Evolutionary conservation across 768 basidiomycete species (phyloP).

Genomic region (Rhodotorula babjevae): DNA sequence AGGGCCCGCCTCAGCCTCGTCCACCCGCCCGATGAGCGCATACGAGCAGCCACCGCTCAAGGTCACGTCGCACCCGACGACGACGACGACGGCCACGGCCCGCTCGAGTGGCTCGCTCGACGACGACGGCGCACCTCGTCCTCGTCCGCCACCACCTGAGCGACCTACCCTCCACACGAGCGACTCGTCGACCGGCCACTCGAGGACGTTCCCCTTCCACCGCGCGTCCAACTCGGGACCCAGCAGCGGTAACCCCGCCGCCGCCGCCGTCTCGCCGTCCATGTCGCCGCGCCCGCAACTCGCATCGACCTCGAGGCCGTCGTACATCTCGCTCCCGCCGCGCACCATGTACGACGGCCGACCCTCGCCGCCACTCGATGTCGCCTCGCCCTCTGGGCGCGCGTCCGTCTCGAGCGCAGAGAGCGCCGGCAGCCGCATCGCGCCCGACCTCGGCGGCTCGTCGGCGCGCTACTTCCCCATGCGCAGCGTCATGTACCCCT

Average conservation of each 20-base stretch:
- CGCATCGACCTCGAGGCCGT: neutral
- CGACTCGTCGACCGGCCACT: neutral
- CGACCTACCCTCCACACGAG: too few species aligned
- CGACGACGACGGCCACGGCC: too few species aligned
- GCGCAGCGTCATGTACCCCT: constrained; percentile 31
- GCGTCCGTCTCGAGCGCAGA: constrained; percentile 20
- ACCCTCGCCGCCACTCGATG: neutral
- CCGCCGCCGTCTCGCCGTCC: neutral
- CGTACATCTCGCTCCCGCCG: constrained; percentile 1
- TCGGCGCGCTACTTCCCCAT: constrained; percentile 27
- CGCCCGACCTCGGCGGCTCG: constrained; percentile 21
- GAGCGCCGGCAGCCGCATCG: constrained; percentile 6
- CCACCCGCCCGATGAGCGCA: too few species aligned
- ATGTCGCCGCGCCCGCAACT: neutral
- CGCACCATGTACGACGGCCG: too few species aligned
- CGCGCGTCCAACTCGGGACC: too few species aligned
- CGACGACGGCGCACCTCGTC: too few species aligned
- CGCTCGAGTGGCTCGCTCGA: too few species aligned
- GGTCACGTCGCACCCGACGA: too few species aligned
- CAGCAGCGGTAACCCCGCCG: neutral
- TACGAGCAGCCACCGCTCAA: too few species aligned
- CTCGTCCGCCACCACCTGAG: too few species aligned
- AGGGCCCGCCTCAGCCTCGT: too few species aligned
- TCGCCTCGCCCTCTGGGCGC: constrained; percentile 5
- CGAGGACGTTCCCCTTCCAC: neutral